Evolutionary conservation across 805 yeast species (phyloP).

Genomic region (Hanseniaspora pseudoguilliermondii): DNA sequence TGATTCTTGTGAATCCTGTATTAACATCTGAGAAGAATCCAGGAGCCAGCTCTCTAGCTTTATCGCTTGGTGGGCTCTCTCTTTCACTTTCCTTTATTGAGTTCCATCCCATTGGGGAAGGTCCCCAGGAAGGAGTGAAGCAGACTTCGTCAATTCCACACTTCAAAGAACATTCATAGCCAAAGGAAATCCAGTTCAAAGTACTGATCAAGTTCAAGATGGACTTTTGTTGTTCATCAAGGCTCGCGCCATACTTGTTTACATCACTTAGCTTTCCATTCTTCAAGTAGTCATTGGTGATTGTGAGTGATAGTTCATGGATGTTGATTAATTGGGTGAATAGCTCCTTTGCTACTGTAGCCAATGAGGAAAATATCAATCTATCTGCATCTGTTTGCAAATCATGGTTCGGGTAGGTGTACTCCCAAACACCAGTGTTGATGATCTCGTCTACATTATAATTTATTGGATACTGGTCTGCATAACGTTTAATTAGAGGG

Average conservation of each 20-base stretch:
- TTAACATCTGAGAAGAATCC: conserved; percentile 7
- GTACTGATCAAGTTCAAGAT: conserved; percentile 19
- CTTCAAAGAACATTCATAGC: conserved; percentile 30
- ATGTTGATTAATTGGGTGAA: conserved; percentile 29
- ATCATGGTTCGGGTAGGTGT: conserved; percentile 33
- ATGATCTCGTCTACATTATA: conserved; percentile 20
- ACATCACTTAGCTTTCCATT: conserved; percentile 13
- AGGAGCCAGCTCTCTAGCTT: not conserved
- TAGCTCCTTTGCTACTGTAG: conserved; percentile 31
- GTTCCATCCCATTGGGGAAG: conserved; percentile 39
- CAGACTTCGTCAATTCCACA: conserved; percentile 41
- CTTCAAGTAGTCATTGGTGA: conserved; percentile 22
- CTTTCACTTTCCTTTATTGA: conserved; percentile 3
- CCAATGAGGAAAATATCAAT: conserved; percentile 38
- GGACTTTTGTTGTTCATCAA: conserved; percentile 5
- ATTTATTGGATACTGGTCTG: conserved; percentile 19
- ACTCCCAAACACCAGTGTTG: conserved; percentile 34
- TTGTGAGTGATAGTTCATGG: conserved; percentile 23
- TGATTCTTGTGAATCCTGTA: conserved; percentile 16
- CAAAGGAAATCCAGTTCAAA: conserved; percentile 33
- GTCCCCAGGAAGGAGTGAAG: conserved; percentile 51
- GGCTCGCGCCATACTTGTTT: not conserved
- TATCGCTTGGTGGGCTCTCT: not conserved
- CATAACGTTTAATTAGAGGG: conserved; percentile 37
- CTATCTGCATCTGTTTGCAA: conserved; percentile 33